Conservation (phyloP, 2,329 filamentous ascomycete genomes). For the Cadophora sp. region DNA sequence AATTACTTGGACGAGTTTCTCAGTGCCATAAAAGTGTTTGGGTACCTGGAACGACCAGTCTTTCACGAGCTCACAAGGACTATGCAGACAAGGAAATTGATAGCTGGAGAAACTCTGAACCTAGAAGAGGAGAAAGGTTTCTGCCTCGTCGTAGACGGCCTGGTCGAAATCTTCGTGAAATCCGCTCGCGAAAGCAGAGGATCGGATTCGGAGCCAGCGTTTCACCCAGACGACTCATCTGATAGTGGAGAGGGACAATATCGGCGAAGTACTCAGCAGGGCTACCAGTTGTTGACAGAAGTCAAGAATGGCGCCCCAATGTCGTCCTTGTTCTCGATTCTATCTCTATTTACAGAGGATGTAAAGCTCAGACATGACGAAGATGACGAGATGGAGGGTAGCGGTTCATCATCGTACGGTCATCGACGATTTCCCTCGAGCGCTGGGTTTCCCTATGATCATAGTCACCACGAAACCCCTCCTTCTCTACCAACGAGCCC, state of each 20-base stretch:
- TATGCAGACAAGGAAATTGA: slow-evolving; percentile 97
- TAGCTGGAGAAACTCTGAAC: slow-evolving; percentile 93
- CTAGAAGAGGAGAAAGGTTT: slow-evolving; percentile 98
- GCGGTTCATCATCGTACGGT: slow-evolving; percentile 45
- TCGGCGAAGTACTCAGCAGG: slow-evolving; percentile 71
- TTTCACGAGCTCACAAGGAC: slow-evolving; percentile 97
- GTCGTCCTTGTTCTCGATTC: slow-evolving; percentile 97
- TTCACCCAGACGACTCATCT: slow-evolving; percentile 54
- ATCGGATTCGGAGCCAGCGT: slow-evolving; percentile 48
- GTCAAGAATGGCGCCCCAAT: slow-evolving; percentile 98
- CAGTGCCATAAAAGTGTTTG: slow-evolving; percentile 98
- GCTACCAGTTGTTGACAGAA: slow-evolving; percentile 94
- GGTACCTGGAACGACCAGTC: slow-evolving; percentile 92
- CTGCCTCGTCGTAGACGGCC: slow-evolving; percentile 93
- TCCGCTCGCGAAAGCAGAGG: slow-evolving; percentile 66
- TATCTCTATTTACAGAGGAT: slow-evolving; percentile 96
- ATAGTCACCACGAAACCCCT: slow-evolving; percentile 40
- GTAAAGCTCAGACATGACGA: slow-evolving; percentile 78
- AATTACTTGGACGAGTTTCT: slow-evolving; percentile 98
- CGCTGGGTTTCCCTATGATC: slow-evolving; percentile 36
- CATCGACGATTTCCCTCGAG: slow-evolving; percentile 37
- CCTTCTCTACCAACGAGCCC: slow-evolving; percentile 44
- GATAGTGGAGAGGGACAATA: slow-evolving; percentile 73
- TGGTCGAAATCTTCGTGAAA: slow-evolving; percentile 98
- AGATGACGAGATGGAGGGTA: slow-evolving; percentile 51